Conservation (phyloP, 2,329 filamentous ascomycete genomes). For the Hypocrella siamensis region DNA sequence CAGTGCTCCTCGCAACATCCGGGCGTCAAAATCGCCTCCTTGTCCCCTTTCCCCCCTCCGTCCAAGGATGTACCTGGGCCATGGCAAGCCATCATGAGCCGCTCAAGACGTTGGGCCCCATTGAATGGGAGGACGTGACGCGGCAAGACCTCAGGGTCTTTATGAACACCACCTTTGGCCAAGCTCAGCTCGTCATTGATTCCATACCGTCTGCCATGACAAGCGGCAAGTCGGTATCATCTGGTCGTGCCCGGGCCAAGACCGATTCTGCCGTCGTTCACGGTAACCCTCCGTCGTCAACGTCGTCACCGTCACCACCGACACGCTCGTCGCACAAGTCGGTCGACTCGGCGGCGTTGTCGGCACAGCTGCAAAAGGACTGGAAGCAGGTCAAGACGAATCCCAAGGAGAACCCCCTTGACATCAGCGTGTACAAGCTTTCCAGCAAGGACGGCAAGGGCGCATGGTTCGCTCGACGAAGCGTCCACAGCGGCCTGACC, state of each 20-base stretch:
- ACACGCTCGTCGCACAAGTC: conserved; percentile 24
- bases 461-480: conserved; percentile 77
- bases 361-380: conserved; percentile 50
- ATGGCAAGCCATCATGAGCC: conserved; percentile 46
- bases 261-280: conserved; percentile 36
- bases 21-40: too few relatives aligned
- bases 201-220: conserved; percentile 45
- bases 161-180: conserved; percentile 43
- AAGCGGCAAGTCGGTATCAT: conserved; percentile 21
- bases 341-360: conserved; percentile 21
- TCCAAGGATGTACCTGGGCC: not conserved
- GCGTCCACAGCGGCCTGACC: conserved; percentile 62
- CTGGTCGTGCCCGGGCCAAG: conserved; percentile 34
- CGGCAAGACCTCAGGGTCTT: conserved; percentile 35
- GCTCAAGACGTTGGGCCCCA: conserved; percentile 38
- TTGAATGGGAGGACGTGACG: conserved; percentile 32
- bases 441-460: conserved; percentile 66
- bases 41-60: not conserved
- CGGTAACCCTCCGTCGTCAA: too few relatives aligned
- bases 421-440: conserved; percentile 67
- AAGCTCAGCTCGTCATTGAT: conserved; percentile 57
- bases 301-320: conserved; percentile 37
- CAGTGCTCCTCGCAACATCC: too few relatives aligned
- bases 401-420: conserved; percentile 57
- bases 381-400: conserved; percentile 77